Evolutionary conservation across 768 basidiomycete genomes (phyloP), one percentile per base, ranked within the genome.

Genomic region (Tulasnella sp.): DNA sequence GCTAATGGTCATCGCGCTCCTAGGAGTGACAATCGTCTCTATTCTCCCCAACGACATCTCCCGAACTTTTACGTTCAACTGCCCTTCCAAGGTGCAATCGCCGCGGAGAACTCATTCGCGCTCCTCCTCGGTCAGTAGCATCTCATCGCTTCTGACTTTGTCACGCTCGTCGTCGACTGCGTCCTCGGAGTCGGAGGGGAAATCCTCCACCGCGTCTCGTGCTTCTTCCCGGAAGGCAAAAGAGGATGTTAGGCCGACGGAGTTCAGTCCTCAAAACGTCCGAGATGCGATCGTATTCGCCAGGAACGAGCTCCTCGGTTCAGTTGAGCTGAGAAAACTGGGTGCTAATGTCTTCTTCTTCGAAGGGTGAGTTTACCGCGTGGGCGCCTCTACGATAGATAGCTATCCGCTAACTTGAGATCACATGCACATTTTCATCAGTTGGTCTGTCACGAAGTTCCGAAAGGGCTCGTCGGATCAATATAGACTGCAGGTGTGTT

Each of bases 11-110:
- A 40, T 40, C 12, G 1, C 7, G 18, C 31, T 16, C 22, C 18
- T 20, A 81, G 81, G 50, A 16, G 44, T 81, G 5, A 34, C 69
- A 3, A 81, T 81, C 40, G 42, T 72, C 73, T 72, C 69, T 34
- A 72, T 81, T 72, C n/a, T 42, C 34, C 80, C 80, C 42, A 37
- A 76, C 34, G 81, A 81, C 31, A 48, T 81, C 16, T 73, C 73
- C n/a, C 58, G 69, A 28, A 81, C 80, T 11, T 81, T 81, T 72
- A 81, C 75, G 12, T 81, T 81, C 75, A 72, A 81, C 72, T 41
- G 28, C 42, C 79, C 28, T 50, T 34, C n/a, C 54, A 48, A 72
- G 28, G 72, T 48, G 18, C 41, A 34, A n/a, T 24, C 48, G 6
- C 74, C 72, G 37, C n/a, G 69, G 50, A 75, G 41, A 14, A 60